phyloP scores from a whole-genome alignment of 176 grass and related monocot genomes.

The Pharus latifolius region DNA sequence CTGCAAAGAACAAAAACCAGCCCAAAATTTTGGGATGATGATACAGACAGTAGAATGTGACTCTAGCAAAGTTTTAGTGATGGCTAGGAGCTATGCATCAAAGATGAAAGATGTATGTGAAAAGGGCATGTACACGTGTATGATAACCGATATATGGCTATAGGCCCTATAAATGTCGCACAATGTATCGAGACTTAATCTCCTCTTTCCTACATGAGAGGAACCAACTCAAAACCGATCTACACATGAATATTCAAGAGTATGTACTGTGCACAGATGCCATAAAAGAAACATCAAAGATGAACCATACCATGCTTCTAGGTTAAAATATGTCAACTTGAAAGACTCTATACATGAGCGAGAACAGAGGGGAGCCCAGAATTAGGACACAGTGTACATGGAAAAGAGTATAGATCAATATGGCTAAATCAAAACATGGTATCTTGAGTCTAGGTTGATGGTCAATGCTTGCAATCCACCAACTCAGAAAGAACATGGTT shows the following conservation, averaged over 20 bases:
- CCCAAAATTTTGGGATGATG: neutral
- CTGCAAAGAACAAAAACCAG: slow-evolving; percentile 29
- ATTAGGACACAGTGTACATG: neutral
- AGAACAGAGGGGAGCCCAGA: neutral
- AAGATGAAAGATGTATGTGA: too few relatives aligned
- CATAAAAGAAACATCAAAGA: neutral
- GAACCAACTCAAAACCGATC: neutral
- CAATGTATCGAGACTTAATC: too few relatives aligned
- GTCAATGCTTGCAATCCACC: too few relatives aligned
- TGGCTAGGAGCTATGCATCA: neutral
- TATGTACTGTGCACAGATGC: neutral
- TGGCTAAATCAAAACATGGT: too few relatives aligned
- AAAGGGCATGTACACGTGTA: too few relatives aligned
- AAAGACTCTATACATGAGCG: neutral
- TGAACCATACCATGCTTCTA: neutral
- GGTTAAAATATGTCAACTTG: neutral
- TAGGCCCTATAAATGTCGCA: too few relatives aligned
- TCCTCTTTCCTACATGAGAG: slow-evolving; percentile 2
- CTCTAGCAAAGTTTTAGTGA: neutral
- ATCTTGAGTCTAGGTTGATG: too few relatives aligned
- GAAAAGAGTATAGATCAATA: neutral
- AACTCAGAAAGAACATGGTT: too few relatives aligned
- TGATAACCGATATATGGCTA: too few relatives aligned
- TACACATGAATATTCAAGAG: neutral
- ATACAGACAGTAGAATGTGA: neutral